Conservation (phyloP, 2,329 filamentous ascomycete species). For the Pyrenophora tritici-repentis region DNA sequence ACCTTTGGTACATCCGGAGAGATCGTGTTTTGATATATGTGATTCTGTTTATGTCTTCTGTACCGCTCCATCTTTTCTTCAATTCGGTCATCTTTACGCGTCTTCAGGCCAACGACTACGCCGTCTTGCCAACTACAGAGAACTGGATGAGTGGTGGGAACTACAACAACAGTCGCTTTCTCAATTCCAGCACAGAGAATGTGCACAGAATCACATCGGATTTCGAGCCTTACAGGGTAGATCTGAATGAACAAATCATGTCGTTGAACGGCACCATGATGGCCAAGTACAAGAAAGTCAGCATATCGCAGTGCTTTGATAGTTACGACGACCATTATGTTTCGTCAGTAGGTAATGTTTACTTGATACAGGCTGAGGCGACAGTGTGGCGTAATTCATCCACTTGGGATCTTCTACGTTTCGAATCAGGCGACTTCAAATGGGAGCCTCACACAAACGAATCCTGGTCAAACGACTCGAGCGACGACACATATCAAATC, state of each 20-base stretch:
- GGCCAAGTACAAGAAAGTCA: slow-evolving; percentile 5
- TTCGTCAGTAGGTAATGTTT: slow-evolving; percentile 17
- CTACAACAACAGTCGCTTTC: slow-evolving; percentile 15
- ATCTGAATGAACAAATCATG: not conserved
- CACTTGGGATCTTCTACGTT: not conserved
- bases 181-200: not conserved
- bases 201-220: not conserved
- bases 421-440: not conserved
- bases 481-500: too few species aligned
- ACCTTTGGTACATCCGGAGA: slow-evolving; percentile 3
- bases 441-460: not conserved
- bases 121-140: slow-evolving; percentile 13
- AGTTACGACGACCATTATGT: slow-evolving; percentile 18
- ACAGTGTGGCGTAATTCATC: slow-evolving; percentile 11
- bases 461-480: not conserved
- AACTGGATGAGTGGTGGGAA: slow-evolving; percentile 14
- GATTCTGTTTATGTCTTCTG: slow-evolving; percentile 8
- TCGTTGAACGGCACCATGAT: not conserved
- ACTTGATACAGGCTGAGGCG: slow-evolving; percentile 13
- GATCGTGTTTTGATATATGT: slow-evolving; percentile 11
- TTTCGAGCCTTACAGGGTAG: not conserved
- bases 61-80: slow-evolving; percentile 26
- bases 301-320: slow-evolving; percentile 12
- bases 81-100: slow-evolving; percentile 25
- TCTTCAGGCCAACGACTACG: slow-evolving; percentile 23